These are phyloP conservation scores for Solanum acaule DNA, from an alignment of 257 asterid genomes.

Conservation along the genomic window DNA sequence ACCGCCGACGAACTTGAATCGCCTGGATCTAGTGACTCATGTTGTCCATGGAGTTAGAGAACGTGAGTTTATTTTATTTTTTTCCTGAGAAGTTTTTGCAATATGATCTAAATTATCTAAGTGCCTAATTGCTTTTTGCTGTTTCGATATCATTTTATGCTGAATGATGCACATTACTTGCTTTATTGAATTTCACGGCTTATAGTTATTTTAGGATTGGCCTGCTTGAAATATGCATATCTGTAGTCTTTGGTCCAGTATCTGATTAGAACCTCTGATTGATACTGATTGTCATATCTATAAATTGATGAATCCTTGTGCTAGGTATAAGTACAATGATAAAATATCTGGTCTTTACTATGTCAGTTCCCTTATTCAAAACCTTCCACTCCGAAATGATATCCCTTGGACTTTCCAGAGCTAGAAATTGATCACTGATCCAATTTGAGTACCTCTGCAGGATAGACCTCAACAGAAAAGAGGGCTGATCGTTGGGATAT, in stretches of 20 bases:
- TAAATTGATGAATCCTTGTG: background rate
- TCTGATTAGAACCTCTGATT: background rate
- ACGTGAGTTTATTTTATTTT: slow-evolving; percentile 28
- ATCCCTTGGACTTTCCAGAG: background rate
- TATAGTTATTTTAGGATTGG: background rate
- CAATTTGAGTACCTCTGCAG: background rate
- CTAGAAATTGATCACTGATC: background rate
- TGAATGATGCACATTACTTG: background rate
- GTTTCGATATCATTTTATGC: background rate
- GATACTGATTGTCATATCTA: background rate
- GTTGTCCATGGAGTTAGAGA: slow-evolving; percentile 65
- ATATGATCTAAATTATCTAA: background rate
- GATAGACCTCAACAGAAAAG: background rate
- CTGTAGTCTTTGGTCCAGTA: background rate
- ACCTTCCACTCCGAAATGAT: background rate
- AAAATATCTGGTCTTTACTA: background rate
- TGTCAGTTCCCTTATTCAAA: background rate
- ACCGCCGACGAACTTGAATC: slow-evolving; percentile 50
- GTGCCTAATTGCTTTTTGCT: background rate
- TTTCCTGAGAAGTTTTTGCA: background rate
- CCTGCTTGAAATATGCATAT: background rate
- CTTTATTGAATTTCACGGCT: background rate
- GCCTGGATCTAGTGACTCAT: slow-evolving; percentile 57
- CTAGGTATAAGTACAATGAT: background rate
- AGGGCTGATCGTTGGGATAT: background rate